These are phyloP conservation scores for Teratosphaeria destructans DNA, from an alignment of 2,329 filamentous ascomycete genomes.

Conservation along the genomic window DNA sequence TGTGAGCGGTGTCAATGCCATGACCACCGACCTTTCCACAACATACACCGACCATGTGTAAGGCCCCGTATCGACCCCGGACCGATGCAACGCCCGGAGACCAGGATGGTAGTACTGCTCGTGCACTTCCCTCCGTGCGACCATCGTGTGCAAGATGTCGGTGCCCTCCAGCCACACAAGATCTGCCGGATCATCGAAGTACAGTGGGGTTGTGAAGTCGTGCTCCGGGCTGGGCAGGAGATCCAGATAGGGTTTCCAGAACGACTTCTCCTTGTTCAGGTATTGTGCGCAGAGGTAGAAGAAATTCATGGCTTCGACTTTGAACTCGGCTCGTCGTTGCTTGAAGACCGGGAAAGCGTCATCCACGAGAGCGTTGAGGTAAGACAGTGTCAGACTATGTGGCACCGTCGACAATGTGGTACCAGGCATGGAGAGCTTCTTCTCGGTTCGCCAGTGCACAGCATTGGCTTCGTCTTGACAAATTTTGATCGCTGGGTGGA, in stretches of 20 bases:
- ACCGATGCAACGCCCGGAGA: constrained; percentile 18
- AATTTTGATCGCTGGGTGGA: neutral
- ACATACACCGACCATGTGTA: constrained; percentile 32
- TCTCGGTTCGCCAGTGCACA: constrained; percentile 10
- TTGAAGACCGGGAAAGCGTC: constrained; percentile 23
- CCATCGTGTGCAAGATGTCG: constrained; percentile 23
- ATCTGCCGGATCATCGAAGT: constrained; percentile 24
- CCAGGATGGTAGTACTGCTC: constrained; percentile 27
- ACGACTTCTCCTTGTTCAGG: constrained; percentile 21
- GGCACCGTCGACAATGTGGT: constrained; percentile 19
- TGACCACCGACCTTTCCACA: constrained; percentile 15
- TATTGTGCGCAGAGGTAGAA: constrained; percentile 29
- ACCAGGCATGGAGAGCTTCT: constrained; percentile 8
- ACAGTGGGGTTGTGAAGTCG: constrained; percentile 24
- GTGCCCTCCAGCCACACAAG: constrained; percentile 25
- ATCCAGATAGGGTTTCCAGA: constrained; percentile 29
- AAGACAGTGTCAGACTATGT: constrained; percentile 25
- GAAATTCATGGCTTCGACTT: constrained; percentile 24
- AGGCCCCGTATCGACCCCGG: constrained; percentile 21
- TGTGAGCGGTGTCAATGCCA: constrained; percentile 17
- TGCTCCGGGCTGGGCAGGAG: constrained; percentile 22
- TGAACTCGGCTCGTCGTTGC: constrained; percentile 15
- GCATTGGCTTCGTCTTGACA: neutral
- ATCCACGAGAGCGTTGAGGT: constrained; percentile 28
- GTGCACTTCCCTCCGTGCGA: constrained; percentile 25